These are phyloP conservation scores for Agrocybe praecox DNA, from an alignment of 768 basidiomycete species.

Conservation along the genomic window DNA sequence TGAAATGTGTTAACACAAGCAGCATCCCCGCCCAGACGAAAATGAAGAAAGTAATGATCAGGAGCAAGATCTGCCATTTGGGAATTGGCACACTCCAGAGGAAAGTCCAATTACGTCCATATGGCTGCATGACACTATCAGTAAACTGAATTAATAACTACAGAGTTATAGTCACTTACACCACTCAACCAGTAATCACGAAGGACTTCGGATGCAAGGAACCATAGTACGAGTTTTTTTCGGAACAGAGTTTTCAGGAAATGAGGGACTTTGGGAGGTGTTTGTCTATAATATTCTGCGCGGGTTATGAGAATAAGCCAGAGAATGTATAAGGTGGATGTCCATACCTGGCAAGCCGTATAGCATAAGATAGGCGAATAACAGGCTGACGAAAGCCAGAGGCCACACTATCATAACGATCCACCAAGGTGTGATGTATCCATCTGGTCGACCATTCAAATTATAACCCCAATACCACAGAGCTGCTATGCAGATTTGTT, in stretches of 20 bases:
- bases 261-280: conserved; percentile 92
- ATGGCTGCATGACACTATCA: conserved; percentile 59
- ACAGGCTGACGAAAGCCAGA: conserved; percentile 69
- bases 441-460: conserved; percentile 57
- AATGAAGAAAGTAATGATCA: conserved; percentile 84
- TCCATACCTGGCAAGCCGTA: conserved; percentile 78
- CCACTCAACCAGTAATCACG: conserved; percentile 94
- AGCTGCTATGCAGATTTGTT: conserved; percentile 95
- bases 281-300: conserved; percentile 88
- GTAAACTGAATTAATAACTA: background rate
- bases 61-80: conserved; percentile 80
- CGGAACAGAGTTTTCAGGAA: conserved; percentile 90
- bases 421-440: conserved; percentile 77
- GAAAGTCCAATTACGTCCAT: conserved; percentile 95
- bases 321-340: background rate
- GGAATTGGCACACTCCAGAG: conserved; percentile 85
- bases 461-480: conserved; percentile 96
- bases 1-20: conserved; percentile 77
- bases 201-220: conserved; percentile 88
- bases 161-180: conserved; percentile 44
- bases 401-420: conserved; percentile 85
- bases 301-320: conserved; percentile 9
- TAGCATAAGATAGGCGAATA: conserved; percentile 83
- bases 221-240: conserved; percentile 92
- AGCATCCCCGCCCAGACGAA: conserved; percentile 83